These are phyloP conservation scores for Podaxis rugospora DNA, from an alignment of 768 basidiomycete species.

Conservation along the genomic window DNA sequence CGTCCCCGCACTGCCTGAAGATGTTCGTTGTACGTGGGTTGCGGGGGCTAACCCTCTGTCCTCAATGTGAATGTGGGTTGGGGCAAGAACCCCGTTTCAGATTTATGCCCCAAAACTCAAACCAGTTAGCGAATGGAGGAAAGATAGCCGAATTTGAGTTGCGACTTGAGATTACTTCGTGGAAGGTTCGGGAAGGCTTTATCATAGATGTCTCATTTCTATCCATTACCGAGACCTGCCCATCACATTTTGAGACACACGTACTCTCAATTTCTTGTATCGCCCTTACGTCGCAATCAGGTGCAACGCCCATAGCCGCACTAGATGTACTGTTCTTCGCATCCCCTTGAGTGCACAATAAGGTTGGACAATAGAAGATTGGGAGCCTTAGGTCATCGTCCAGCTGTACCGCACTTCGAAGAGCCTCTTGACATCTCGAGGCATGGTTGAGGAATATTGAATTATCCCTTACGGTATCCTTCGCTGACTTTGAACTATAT, in stretches of 20 bases:
- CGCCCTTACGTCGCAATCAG: background rate
- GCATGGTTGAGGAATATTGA: background rate
- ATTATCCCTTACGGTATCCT: background rate
- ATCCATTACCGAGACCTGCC: too few relatives aligned
- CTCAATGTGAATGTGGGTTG: too few relatives aligned
- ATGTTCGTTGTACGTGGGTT: too few relatives aligned
- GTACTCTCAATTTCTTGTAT: background rate
- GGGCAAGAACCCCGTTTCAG: too few relatives aligned
- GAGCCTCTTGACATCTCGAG: background rate
- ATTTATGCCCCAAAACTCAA: too few relatives aligned
- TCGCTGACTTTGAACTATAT: slow-evolving; percentile 7
- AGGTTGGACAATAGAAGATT: background rate
- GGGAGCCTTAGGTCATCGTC: background rate
- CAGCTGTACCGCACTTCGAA: background rate
- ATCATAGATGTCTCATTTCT: too few relatives aligned
- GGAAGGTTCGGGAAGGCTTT: too few relatives aligned
- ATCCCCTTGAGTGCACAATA: background rate
- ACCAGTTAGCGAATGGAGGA: too few relatives aligned
- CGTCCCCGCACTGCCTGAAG: too few relatives aligned
- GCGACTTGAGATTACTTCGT: too few relatives aligned
- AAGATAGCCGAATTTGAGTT: too few relatives aligned
- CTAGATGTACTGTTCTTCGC: background rate
- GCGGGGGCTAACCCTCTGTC: too few relatives aligned
- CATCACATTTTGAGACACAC: background rate
- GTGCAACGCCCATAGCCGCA: background rate